Percentiles rank a stretch among this genome's conserved stretches.
These are phyloP conservation scores for Phytophthora palmivora DNA, from an alignment of 352 stramenopile species.

Conservation along the genomic window DNA sequence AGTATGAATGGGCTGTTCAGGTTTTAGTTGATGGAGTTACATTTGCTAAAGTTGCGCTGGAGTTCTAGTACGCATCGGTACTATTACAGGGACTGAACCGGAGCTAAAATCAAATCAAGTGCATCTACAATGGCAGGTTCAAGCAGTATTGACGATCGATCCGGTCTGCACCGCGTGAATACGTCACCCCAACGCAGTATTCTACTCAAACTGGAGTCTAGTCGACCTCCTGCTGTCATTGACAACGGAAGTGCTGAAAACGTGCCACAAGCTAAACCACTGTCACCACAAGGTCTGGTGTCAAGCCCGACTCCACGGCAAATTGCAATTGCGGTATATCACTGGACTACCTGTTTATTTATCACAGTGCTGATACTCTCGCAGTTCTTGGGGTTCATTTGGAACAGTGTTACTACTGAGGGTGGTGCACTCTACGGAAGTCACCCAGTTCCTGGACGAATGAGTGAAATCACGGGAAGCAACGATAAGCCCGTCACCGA, in stretches of 20 bases:
- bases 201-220: conserved; percentile 20
- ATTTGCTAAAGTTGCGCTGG: too few species aligned
- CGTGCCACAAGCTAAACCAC: conserved; percentile 8
- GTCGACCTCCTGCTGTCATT: conserved; percentile 22
- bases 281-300: neutral
- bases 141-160: conserved; percentile 6
- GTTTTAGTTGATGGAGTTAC: too few species aligned
- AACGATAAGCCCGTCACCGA: conserved; percentile 65
- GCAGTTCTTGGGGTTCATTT: conserved; percentile 43
- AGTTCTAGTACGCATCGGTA: too few species aligned
- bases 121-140: conserved; percentile 2
- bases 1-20: too few species aligned
- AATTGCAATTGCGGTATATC: conserved; percentile 26
- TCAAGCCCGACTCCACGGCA: conserved; percentile 22
- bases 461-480: conserved; percentile 29
- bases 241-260: neutral
- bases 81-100: neutral
- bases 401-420: conserved; percentile 21
- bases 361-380: conserved; percentile 33
- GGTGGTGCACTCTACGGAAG: conserved; percentile 22
- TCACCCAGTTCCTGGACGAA: conserved; percentile 21
- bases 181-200: conserved; percentile 5
- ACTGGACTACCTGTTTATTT: conserved; percentile 42
- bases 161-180: conserved; percentile 32
- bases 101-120: conserved; percentile 7